Evolutionary conservation across 495 filamentous ascomycete species (phyloP), one percentile per base, ranked within the genome.

Genomic region (Staphylotrichum longicolle): DNA sequence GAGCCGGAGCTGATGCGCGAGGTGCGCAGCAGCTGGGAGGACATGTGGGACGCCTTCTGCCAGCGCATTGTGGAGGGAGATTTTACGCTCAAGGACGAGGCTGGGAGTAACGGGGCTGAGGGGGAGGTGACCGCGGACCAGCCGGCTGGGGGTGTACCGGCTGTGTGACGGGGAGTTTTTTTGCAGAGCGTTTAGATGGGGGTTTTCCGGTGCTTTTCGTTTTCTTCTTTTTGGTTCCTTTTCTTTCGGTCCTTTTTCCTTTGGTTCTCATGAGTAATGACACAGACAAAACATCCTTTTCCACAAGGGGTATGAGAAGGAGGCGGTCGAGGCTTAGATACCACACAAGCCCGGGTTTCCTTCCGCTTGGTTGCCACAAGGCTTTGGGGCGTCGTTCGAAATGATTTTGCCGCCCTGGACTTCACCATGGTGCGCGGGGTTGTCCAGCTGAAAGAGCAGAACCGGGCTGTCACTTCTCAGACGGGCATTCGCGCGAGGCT

Each of bases 31-130:
- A 70, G 74, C 34, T 84, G 82, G 82, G 64, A 74, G 61, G 60
- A 46, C 37, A 74, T 70, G 61, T 83, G 80, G 80, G 55, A 75
- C 1, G 63, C 72, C 2, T 82, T 82, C 48, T 75, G 80, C 48
- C 44, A 67, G 11, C 64, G 70, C 64, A 72, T 78, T 42, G 63
- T 76, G 0, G 39, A 65, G 4, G 63, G 70, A 1, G 63, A 66
- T 20, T 73, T 74, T 46, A 56, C 41, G 14, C 41, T 56, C 40
- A 6, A 12, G 41, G 58, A 46, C 7, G 58, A 54, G 1, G 35
- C 4, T 14, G 35, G 9, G 30, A 14, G 27, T 6, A n/a, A 5
- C 14, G 55, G 6, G 14, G n/a, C 14, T 12, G 32, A 45, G 9
- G n/a, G 5, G n/a, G 41, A n/a, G 14, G 49, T 9, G 10, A 14